Percentiles rank a stretch among this genome's conserved stretches.
Evolutionary conservation across 768 basidiomycete genomes (phyloP).

Genomic region (Obba rivulosa): DNA sequence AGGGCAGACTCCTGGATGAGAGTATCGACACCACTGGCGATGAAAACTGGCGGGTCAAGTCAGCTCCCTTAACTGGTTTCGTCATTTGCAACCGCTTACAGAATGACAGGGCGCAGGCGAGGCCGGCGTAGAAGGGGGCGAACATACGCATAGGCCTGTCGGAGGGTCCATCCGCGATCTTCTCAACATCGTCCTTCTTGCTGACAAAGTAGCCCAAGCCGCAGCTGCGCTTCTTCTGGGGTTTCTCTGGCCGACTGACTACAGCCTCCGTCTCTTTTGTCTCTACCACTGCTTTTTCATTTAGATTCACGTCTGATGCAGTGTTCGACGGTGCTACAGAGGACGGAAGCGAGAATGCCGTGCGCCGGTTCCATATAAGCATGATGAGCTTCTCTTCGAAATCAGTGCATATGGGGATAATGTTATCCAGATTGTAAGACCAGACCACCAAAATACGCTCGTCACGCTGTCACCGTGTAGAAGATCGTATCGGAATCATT

Average conservation of each 20-base stretch:
- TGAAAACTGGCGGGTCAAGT: conserved; percentile 46
- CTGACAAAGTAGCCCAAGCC: conserved; percentile 22
- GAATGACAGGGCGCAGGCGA: conserved; percentile 59
- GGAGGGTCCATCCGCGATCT: conserved; percentile 30
- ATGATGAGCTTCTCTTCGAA: conserved; percentile 77
- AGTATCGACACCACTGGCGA: conserved; percentile 52
- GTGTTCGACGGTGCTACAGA: conserved; percentile 39
- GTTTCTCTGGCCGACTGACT: conserved; percentile 10
- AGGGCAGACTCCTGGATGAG: conserved; percentile 63
- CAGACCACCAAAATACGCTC: conserved; percentile 81
- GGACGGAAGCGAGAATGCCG: conserved; percentile 30
- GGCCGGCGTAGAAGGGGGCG: conserved; percentile 69
- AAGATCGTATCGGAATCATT: neutral
- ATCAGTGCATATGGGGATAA: conserved; percentile 68
- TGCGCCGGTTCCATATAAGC: conserved; percentile 61
- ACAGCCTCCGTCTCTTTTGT: conserved; percentile 15
- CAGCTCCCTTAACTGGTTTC: neutral
- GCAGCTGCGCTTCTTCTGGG: conserved; percentile 18
- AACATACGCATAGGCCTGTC: conserved; percentile 45
- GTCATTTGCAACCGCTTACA: too few relatives aligned
- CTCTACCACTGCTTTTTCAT: conserved; percentile 35
- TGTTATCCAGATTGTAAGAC: conserved; percentile 77
- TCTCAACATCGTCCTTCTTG: conserved; percentile 45
- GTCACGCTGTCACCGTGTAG: conserved; percentile 53
- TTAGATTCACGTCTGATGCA: conserved; percentile 51